A percentile compares a stretch with the other conserved stretches of the same genome.
Evolutionary conservation across 441 rosid genomes (phyloP).

Genomic region (Populus trichocarpa): DNA sequence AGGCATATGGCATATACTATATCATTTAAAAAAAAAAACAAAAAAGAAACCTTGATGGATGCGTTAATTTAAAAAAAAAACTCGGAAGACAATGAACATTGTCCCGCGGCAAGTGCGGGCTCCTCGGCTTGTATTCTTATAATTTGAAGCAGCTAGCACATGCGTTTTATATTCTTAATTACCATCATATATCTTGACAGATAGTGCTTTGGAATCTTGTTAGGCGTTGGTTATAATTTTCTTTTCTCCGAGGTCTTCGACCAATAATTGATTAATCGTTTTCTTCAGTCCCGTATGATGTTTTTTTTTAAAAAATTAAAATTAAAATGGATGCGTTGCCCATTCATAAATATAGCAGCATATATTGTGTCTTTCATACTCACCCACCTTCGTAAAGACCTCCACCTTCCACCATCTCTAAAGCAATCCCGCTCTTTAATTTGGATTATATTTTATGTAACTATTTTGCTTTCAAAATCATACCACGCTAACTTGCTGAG

Average conservation of each 20-base stretch:
- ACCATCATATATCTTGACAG: not conserved
- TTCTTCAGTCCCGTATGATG: not conserved
- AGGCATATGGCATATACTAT: not conserved
- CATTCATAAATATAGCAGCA: not conserved
- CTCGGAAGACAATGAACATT: not conserved
- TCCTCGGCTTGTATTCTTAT: not conserved
- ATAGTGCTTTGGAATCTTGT: not conserved
- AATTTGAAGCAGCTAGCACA: not conserved
- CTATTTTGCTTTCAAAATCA: too few species aligned
- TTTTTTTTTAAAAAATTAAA: too few species aligned
- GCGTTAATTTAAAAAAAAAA: too few species aligned
- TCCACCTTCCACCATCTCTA: too few species aligned
- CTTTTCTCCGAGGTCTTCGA: not conserved
- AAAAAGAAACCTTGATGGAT: too few species aligned
- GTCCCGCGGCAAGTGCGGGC: not conserved
- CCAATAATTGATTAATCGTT: not conserved
- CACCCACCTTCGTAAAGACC: too few species aligned
- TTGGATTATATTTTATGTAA: too few species aligned
- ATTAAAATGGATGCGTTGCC: not conserved
- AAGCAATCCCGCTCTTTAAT: too few species aligned
- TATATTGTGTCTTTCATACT: not conserved
- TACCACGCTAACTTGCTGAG: too few species aligned
- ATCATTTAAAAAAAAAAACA: too few species aligned
- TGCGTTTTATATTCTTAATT: not conserved
- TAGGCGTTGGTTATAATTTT: not conserved